Conservation (phyloP, 2,329 filamentous ascomycete genomes). For the Aspergillus awamori region DNA sequence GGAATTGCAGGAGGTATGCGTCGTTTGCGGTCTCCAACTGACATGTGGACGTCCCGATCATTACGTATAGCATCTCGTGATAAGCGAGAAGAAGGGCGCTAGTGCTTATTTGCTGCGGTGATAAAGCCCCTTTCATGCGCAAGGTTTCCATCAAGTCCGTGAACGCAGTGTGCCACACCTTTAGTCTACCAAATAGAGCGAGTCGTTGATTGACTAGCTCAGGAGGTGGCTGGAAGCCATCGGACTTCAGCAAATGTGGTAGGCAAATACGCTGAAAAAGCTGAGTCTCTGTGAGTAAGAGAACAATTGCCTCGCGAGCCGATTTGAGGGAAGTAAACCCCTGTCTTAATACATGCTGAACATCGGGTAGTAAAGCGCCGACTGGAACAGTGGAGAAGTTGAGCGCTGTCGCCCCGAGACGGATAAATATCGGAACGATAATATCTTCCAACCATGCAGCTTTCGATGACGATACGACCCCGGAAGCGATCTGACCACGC, state of each 20-base stretch:
- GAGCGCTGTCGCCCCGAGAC: conserved; percentile 27
- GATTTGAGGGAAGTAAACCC: conserved; percentile 15
- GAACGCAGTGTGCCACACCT: conserved; percentile 29
- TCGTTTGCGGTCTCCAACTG: conserved; percentile 27
- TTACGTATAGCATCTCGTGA: conserved; percentile 29
- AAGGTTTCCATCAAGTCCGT: conserved; percentile 19
- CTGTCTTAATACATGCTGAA: not conserved
- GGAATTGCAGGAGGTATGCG: conserved; percentile 27
- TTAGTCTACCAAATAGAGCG: conserved; percentile 21
- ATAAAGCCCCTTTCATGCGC: not conserved
- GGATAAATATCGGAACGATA: conserved; percentile 33
- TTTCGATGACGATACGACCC: conserved; percentile 19
- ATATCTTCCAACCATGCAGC: conserved; percentile 28
- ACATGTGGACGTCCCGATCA: conserved; percentile 26
- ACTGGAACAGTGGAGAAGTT: conserved; percentile 1
- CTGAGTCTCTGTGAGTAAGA: conserved; percentile 27
- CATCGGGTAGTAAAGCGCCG: conserved; percentile 5
- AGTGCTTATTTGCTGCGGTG: conserved; percentile 22
- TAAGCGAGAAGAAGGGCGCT: conserved; percentile 27
- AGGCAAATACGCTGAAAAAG: conserved; percentile 27
- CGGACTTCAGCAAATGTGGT: conserved; percentile 18
- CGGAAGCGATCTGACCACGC: conserved; percentile 20
- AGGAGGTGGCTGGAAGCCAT: conserved; percentile 15
- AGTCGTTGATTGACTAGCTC: conserved; percentile 21
- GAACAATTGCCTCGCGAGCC: conserved; percentile 31